Evolutionary conservation across 768 basidiomycete species (phyloP).

Genomic region (Amanita phalloides): DNA sequence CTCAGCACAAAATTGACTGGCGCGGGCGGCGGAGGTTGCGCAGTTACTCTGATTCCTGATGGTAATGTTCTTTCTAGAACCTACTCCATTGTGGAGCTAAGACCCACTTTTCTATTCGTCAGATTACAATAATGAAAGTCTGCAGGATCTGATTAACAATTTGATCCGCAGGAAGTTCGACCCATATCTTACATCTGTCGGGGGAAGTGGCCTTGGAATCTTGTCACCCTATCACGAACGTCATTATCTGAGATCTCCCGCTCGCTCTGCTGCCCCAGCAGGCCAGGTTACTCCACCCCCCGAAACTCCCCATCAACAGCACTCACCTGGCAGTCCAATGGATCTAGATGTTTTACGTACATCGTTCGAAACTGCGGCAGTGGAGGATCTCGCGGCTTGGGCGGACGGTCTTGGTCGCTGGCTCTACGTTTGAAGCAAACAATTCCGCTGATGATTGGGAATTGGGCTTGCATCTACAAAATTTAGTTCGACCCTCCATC

Average conservation of each 20-base stretch:
- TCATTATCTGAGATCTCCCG: conserved; percentile 21
- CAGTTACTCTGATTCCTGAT: conserved; percentile 91
- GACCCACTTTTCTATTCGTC: conserved; percentile 8
- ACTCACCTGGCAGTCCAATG: conserved; percentile 12
- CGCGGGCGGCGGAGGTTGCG: conserved; percentile 97
- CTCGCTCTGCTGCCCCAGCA: conserved; percentile 10
- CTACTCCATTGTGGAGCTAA: conserved; percentile 3
- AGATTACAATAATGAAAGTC: conserved; percentile 61
- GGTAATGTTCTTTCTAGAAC: conserved; percentile 34
- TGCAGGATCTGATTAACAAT: conserved; percentile 46
- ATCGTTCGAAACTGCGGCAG: conserved; percentile 31
- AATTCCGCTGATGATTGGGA: background rate
- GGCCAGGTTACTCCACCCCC: conserved; percentile 40
- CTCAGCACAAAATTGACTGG: conserved; percentile 94
- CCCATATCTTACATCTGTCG: conserved; percentile 87
- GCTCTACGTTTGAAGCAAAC: conserved; percentile 41
- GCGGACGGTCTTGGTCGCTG: conserved; percentile 43
- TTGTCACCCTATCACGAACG: conserved; percentile 49
- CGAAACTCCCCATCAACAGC: conserved; percentile 12
- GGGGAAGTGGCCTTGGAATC: conserved; percentile 87
- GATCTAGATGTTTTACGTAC: conserved; percentile 23
- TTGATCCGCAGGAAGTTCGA: conserved; percentile 60
- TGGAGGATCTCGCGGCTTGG: conserved; percentile 41
- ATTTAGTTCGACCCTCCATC: background rate
- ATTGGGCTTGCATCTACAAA: conserved; percentile 3